These are phyloP conservation scores for Hemisphaericaspora xylofermentans DNA, from an alignment of 1,139 yeast genomes.

Conservation along the genomic window DNA sequence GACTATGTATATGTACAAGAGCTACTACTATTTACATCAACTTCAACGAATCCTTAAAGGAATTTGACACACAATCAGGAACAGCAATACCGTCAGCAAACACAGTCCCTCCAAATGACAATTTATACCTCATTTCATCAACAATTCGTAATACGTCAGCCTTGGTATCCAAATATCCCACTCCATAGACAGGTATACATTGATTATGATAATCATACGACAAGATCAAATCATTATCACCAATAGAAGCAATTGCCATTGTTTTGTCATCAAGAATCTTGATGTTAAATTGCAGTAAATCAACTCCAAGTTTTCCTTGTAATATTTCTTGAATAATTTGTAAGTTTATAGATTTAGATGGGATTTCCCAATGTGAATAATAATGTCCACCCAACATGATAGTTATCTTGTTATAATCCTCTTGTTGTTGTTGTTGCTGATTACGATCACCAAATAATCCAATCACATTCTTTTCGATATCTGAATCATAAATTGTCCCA, in stretches of 20 bases:
- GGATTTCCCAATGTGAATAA: slow-evolving; percentile 35
- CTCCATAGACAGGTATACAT: slow-evolving; percentile 81
- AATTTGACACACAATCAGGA: slow-evolving; percentile 77
- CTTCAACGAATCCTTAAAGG: slow-evolving; percentile 54
- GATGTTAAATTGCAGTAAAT: slow-evolving; percentile 33
- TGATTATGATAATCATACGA: slow-evolving; percentile 39
- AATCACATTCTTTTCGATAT: slow-evolving; percentile 55
- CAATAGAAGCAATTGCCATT: slow-evolving; percentile 25
- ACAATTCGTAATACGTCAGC: slow-evolving; percentile 33
- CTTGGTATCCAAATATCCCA: slow-evolving; percentile 62
- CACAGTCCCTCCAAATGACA: slow-evolving; percentile 78
- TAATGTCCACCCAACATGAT: slow-evolving; percentile 89
- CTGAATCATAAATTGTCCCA: slow-evolving; percentile 91
- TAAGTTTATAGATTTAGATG: slow-evolving; percentile 44
- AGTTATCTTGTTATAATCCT: slow-evolving; percentile 62
- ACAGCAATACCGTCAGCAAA: slow-evolving; percentile 85
- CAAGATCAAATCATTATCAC: slow-evolving; percentile 30
- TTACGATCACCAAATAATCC: slow-evolving; percentile 10
- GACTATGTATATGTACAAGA: not conserved
- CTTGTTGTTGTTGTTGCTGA: not conserved
- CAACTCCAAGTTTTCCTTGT: slow-evolving; percentile 48
- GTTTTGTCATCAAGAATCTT: slow-evolving; percentile 26
- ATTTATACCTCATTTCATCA: slow-evolving; percentile 27
- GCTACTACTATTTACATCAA: slow-evolving; percentile 8
- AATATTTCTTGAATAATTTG: slow-evolving; percentile 49